phyloP scores from a whole-genome alignment of 192 early-diverging fungal genomes.

The Backusella psychrophila region DNA sequence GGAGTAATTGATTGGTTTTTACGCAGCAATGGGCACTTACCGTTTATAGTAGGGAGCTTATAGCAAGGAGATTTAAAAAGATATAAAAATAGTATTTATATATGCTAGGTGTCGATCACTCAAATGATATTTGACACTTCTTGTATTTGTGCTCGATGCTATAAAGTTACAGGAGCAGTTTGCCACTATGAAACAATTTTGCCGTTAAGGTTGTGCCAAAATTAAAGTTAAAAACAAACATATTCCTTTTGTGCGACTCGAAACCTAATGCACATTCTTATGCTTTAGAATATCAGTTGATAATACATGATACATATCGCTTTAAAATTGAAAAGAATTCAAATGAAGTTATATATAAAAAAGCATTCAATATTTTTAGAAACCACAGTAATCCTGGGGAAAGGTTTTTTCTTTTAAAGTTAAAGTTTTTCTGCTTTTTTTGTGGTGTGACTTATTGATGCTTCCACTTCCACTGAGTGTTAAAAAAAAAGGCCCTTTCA shows the following conservation, averaged over 20 bases:
- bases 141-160: neutral
- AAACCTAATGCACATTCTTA: neutral
- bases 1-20: neutral
- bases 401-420: neutral
- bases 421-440: neutral
- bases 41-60: neutral
- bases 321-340: neutral
- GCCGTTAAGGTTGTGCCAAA: neutral
- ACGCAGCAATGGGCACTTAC: neutral
- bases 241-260: neutral
- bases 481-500: no score
- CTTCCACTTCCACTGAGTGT: neutral
- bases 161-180: neutral
- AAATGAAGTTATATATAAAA: neutral
- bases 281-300: neutral
- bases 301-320: neutral
- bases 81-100: neutral
- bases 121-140: neutral
- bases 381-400: neutral
- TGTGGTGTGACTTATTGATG: neutral
- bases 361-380: neutral
- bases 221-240: neutral
- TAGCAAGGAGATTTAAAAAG: neutral
- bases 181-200: neutral
- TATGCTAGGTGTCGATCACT: neutral